Conservation (phyloP, 192 early-diverging fungal genomes). For the Umbelopsis vinacea region DNA sequence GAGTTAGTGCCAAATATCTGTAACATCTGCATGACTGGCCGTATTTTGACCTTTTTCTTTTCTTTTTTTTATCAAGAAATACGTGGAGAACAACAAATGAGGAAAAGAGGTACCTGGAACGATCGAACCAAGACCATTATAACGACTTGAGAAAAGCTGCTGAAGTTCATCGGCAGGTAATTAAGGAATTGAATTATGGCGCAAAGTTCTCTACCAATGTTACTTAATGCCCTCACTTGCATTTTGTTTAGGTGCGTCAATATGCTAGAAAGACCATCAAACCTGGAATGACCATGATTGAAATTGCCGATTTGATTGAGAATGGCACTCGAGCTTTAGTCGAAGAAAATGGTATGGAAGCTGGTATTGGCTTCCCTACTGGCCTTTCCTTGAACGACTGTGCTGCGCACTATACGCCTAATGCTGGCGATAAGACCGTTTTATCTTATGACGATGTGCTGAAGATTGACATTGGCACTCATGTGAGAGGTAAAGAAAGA, state of each 20-base stretch:
- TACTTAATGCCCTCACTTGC: too few species aligned
- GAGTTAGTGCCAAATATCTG: constrained; percentile 54
- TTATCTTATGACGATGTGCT: constrained; percentile 88
- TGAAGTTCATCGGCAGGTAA: constrained; percentile 88
- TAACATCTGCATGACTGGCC: neutral
- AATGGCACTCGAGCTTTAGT: constrained; percentile 90
- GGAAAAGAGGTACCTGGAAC: constrained; percentile 88
- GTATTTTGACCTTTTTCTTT: neutral
- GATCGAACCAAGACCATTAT: constrained; percentile 70
- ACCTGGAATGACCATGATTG: constrained; percentile 95
- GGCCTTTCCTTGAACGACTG: constrained; percentile 93
- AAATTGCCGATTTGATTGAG: constrained; percentile 92
- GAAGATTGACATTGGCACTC: constrained; percentile 97
- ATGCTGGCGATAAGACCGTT: constrained; percentile 93
- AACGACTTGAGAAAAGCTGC: constrained; percentile 86
- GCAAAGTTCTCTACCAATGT: neutral
- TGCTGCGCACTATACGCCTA: constrained; percentile 98
- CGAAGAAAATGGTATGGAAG: constrained; percentile 83
- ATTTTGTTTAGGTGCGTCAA: constrained; percentile 63
- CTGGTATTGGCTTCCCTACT: constrained; percentile 95
- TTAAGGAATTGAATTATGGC: neutral
- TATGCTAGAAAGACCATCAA: constrained; percentile 83
- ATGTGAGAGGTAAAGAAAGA: constrained; percentile 73
- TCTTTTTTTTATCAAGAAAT: constrained; percentile 58
- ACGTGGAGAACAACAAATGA: constrained; percentile 87